These are phyloP conservation scores for Chaetomiaceae sp. DNA, from an alignment of 2,329 filamentous ascomycete genomes.

Conservation along the genomic window DNA sequence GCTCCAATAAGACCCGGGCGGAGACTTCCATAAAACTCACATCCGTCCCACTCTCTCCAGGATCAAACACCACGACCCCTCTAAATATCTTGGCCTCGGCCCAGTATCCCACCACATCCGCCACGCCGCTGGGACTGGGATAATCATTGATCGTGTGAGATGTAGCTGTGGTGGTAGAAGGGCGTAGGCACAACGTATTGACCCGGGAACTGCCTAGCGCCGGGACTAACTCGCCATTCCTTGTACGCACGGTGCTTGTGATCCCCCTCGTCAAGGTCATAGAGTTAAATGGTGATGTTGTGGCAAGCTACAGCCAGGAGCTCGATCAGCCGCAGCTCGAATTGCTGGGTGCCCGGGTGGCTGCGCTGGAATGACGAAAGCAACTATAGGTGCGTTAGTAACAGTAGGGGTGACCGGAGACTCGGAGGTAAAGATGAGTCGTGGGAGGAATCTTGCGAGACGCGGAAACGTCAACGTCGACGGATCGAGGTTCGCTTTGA, in stretches of 20 bases:
- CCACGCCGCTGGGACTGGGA: conserved; percentile 19
- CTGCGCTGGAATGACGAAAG: conserved; percentile 13
- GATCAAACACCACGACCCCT: conserved; percentile 19
- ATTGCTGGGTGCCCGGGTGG: conserved; percentile 1
- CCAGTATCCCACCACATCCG: conserved; percentile 23
- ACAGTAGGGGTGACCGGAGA: background rate
- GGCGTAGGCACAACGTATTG: background rate
- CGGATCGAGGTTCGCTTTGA: conserved; percentile 8
- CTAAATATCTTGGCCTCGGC: conserved; percentile 22
- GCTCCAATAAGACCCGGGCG: too few relatives aligned
- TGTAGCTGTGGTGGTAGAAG: conserved; percentile 6
- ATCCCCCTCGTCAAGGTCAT: conserved; percentile 5
- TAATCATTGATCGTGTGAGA: conserved; percentile 14
- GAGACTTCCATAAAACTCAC: conserved; percentile 3
- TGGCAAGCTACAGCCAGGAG: conserved; percentile 16
- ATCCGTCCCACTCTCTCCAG: conserved; percentile 1
- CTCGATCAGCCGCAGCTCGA: conserved; percentile 17
- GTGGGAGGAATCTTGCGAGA: background rate
- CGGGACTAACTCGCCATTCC: conserved; percentile 6
- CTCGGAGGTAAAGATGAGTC: background rate
- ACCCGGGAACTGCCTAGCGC: background rate
- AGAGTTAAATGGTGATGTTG: conserved; percentile 16
- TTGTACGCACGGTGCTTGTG: conserved; percentile 10
- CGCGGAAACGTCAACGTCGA: background rate
- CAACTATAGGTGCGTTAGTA: background rate